phyloP scores from a whole-genome alignment of 1,139 yeast genomes.

The Meyerozyma athensensis region DNA sequence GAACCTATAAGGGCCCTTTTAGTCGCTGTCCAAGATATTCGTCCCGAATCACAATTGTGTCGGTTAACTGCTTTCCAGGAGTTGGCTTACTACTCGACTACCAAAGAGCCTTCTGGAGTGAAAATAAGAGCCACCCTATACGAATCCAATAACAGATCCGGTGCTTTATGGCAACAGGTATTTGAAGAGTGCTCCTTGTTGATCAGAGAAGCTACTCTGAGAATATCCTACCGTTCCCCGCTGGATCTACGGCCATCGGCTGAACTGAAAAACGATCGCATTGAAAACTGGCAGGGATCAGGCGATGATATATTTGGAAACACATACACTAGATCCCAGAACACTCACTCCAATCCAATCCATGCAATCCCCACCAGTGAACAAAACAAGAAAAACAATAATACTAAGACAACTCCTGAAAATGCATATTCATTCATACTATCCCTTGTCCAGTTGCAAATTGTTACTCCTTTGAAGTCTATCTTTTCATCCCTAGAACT shows the following conservation, averaged over 20 bases:
- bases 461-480: background rate
- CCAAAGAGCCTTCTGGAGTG: constrained; percentile 36
- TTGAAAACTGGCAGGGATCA: constrained; percentile 7
- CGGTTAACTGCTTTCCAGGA: constrained; percentile 73
- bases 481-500: background rate
- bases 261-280: constrained; percentile 13
- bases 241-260: constrained; percentile 30
- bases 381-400: background rate
- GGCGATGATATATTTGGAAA: constrained; percentile 31
- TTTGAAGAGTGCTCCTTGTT: constrained; percentile 56
- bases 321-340: constrained; percentile 11
- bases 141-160: constrained; percentile 42
- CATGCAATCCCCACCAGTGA: background rate
- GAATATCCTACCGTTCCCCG: constrained; percentile 33
- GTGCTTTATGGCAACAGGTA: constrained; percentile 52
- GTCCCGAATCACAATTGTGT: constrained; percentile 48
- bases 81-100: constrained; percentile 55
- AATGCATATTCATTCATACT: background rate
- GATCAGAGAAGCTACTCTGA: constrained; percentile 41
- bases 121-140: constrained; percentile 52
- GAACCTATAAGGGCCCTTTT: constrained; percentile 73
- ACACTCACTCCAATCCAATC: background rate
- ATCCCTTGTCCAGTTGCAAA: constrained; percentile 10
- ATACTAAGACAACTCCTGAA: constrained; percentile 7
- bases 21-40: constrained; percentile 57